Conservation (phyloP, 1,284 basidiomycete genomes). For the Caloboletus firmus region DNA sequence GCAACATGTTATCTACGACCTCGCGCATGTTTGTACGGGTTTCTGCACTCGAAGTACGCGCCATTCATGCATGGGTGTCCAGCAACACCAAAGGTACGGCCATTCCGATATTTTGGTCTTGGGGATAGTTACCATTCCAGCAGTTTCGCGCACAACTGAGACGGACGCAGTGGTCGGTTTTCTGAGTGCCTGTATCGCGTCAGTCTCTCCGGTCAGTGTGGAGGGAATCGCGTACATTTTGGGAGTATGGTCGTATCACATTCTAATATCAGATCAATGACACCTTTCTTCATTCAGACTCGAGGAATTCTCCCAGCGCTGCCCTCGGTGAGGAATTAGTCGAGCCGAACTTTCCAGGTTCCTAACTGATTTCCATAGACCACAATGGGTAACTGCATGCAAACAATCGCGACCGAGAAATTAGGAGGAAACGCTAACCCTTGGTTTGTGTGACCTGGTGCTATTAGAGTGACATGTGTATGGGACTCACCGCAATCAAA, state of each 20-base stretch:
- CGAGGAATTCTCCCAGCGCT: not conserved
- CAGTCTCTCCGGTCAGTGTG: not conserved
- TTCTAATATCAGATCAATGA: not conserved
- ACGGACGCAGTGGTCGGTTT: slow-evolving; percentile 2
- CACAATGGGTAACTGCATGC: slow-evolving; percentile 10
- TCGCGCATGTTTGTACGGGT: slow-evolving; percentile 1
- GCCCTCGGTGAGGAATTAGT: not conserved
- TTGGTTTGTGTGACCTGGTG: not conserved
- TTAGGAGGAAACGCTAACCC: not conserved
- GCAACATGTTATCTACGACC: not conserved
- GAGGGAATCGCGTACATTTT: slow-evolving; percentile 2
- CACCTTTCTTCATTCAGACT: not conserved
- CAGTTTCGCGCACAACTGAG: slow-evolving; percentile 3
- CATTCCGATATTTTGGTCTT: not conserved
- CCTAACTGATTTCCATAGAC: not conserved
- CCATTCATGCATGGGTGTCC: slow-evolving; percentile 5
- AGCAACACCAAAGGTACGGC: not conserved
- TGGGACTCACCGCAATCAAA: not conserved
- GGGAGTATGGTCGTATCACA: not conserved
- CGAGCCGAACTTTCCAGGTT: not conserved
- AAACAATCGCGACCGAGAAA: slow-evolving; percentile 1
- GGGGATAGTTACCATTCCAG: not conserved
- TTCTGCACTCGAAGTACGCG: not conserved
- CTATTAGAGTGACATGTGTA: not conserved
- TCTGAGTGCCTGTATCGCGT: slow-evolving; percentile 2